These are phyloP conservation scores for Elaeis guineensis DNA, from an alignment of 176 grass and related monocot species.

Conservation along the genomic window DNA sequence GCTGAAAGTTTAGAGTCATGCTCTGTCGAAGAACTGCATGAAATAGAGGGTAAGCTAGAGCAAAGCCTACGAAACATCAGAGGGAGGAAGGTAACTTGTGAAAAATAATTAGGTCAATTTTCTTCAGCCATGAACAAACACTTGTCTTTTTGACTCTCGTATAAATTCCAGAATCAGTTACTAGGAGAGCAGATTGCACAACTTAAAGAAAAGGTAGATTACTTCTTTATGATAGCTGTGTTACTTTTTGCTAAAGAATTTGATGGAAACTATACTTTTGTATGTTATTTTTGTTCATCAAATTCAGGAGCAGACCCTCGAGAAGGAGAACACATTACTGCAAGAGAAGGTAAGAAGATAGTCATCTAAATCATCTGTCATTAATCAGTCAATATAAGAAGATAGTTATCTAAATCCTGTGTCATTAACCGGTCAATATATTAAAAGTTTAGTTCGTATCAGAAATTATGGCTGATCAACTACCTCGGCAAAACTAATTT, in stretches of 20 bases:
- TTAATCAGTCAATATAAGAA: background rate
- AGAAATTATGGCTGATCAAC: background rate
- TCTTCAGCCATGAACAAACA: background rate
- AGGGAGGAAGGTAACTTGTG: slow-evolving; percentile 15
- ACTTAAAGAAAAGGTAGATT: slow-evolving; percentile 27
- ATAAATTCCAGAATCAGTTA: slow-evolving; percentile 11
- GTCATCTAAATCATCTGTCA: too few species aligned
- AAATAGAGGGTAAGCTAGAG: slow-evolving; percentile 21
- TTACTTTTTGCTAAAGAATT: background rate
- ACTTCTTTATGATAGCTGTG: background rate
- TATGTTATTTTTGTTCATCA: background rate
- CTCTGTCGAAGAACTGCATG: slow-evolving; percentile 23
- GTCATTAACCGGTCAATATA: too few species aligned
- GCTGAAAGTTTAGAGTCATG: slow-evolving; percentile 6
- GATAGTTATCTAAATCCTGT: too few species aligned
- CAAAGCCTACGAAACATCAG: slow-evolving; percentile 22
- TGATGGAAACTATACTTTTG: background rate
- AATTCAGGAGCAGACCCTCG: slow-evolving; percentile 19
- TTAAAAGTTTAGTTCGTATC: too few species aligned
- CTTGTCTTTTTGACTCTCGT: background rate
- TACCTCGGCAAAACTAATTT: background rate
- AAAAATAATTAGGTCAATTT: background rate
- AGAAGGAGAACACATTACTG: slow-evolving; percentile 23
- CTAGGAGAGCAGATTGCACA: slow-evolving; percentile 19
- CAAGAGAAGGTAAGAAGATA: slow-evolving; percentile 10